Base-by-base conservation (phyloP, 2,329 filamentous ascomycete genomes). In the Orbilia quercus region DNA sequence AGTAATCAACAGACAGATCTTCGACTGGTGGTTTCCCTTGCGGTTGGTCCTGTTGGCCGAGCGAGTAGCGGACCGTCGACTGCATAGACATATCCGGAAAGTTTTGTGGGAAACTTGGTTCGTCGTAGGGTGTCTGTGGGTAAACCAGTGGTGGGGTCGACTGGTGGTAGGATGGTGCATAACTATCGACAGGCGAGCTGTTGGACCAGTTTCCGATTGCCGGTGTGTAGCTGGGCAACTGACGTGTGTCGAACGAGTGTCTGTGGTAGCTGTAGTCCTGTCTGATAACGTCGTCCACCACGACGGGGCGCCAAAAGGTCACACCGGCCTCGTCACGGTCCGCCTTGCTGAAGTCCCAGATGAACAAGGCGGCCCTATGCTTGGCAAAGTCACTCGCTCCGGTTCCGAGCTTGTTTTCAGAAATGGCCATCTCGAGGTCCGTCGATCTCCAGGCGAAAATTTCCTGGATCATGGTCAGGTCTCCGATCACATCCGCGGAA, bases 341-440 rank as follows among this genome's bases (percentile, higher is more conserved):
- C 11, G 70, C 55, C 75, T 78, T 77, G 38, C 65, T 76, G 60
- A 78, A 77, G 62, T 78, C 76, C 77, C 77, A 78, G 34, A 78
- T 75, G 45, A 78, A 77, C 34, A 78, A 63, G 50, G 76, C 76
- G 50, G 71, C 74, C 20, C 75, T 74, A 34, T 76, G 65, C 50
- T 75, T 76, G 23, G 62, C 45, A 40, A 74, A 73, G 31, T 73
- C 60, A 14, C 60, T 40, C 14, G 54, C 7, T 25, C 69, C 69
- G 16, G 38, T 42, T 22, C 28, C 47, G 6, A 73, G 38, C 22
- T 66, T 73, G 16, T 73, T 66, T 38, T 73, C 69, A 23, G 58
- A 55, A 16, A 73, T 66, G 11, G 60, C 75, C 59, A 70, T 38
- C n/a, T 63, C 60, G 16, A 75, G 67, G 34, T 76, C 69, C 55